Conservation (phyloP, 2,329 filamentous ascomycete species). For the Lasiodiplodia sp. region DNA sequence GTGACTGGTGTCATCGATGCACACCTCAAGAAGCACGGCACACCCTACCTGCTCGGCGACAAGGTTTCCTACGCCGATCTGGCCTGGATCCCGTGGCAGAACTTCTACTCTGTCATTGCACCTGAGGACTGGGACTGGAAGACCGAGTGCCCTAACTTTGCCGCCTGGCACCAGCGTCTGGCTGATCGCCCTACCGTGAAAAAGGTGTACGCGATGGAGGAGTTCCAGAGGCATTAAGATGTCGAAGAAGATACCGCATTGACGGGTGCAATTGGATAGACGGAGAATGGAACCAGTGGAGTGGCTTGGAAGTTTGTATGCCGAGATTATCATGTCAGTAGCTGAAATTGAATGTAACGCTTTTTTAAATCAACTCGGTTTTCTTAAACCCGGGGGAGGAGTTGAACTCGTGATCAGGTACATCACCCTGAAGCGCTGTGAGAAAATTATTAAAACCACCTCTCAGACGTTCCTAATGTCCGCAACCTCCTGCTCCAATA, state of each 20-base stretch:
- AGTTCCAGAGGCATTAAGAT: background rate
- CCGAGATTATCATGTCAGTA: too few species aligned
- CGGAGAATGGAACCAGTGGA: too few species aligned
- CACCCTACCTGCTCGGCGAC: constrained; percentile 52
- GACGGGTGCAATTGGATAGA: background rate
- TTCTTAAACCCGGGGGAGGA: too few species aligned
- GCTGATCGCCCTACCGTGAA: background rate
- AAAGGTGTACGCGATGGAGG: background rate
- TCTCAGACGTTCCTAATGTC: too few species aligned
- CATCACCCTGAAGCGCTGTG: too few species aligned
- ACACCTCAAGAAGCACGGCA: constrained; percentile 43
- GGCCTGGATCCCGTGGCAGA: constrained; percentile 50
- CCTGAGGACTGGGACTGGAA: constrained; percentile 41
- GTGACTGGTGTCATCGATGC: constrained; percentile 54
- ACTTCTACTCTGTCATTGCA: constrained; percentile 35
- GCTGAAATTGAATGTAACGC: too few species aligned
- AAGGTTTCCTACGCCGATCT: constrained; percentile 54
- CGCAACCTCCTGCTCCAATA: too few species aligned
- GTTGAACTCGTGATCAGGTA: too few species aligned
- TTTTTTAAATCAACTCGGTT: too few species aligned
- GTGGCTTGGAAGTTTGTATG: too few species aligned
- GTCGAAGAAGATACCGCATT: too few species aligned
- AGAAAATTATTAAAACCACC: too few species aligned
- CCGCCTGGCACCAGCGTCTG: background rate
- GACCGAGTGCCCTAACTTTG: constrained; percentile 36